Evolutionary conservation across 164 flowering plant genomes (phyloP).

Genomic region (Houttuynia cordata): DNA sequence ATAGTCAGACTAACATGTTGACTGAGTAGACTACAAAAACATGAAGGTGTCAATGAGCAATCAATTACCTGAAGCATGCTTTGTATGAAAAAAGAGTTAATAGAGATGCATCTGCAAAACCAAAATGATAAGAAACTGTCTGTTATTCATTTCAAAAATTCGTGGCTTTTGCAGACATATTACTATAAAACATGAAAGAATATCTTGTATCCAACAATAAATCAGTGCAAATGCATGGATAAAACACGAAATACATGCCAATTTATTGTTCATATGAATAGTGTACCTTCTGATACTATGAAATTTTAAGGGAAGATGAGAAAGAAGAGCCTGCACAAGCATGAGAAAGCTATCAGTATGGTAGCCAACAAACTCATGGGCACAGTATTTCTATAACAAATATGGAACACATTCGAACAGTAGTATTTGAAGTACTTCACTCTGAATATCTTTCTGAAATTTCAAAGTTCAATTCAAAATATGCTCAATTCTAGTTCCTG

Average conservation of each 20-base stretch:
- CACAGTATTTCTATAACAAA: neutral
- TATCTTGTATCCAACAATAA: neutral
- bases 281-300: slow-evolving; percentile 57
- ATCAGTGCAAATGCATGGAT: neutral
- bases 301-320: slow-evolving; percentile 57
- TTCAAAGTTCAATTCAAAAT: too few relatives aligned
- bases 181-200: neutral
- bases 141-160: neutral
- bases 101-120: slow-evolving; percentile 72
- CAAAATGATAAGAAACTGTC: neutral
- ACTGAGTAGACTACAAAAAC: neutral
- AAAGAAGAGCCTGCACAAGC: slow-evolving; percentile 59
- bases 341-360: slow-evolving; percentile 4
- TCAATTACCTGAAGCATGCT: slow-evolving; percentile 83
- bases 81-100: slow-evolving; percentile 60
- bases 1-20: neutral
- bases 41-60: neutral
- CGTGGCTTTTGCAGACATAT: neutral
- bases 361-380: neutral
- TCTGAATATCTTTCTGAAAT: too few relatives aligned
- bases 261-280: neutral
- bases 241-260: neutral
- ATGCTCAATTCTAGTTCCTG: too few relatives aligned
- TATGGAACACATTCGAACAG: too few relatives aligned
- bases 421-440: too few relatives aligned